These are phyloP conservation scores for Penicillium parvum DNA, from an alignment of 495 filamentous ascomycete species.

Conservation along the genomic window DNA sequence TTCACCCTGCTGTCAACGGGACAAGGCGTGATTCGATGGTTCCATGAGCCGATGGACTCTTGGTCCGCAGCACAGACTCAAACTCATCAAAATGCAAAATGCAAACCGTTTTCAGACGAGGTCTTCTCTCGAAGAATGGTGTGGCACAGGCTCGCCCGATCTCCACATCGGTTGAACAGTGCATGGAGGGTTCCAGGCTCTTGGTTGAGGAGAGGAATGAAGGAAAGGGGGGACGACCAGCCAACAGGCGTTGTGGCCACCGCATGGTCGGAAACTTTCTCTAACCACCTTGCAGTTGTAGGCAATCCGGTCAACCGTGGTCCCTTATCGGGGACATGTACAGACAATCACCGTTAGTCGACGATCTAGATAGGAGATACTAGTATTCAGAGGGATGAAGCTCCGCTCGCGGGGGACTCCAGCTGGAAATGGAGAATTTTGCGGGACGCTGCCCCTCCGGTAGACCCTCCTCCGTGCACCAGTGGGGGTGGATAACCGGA, in stretches of 20 bases:
- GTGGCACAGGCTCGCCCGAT: not conserved
- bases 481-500: slow-evolving; percentile 5
- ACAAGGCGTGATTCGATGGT: slow-evolving; percentile 10
- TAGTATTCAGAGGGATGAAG: too few species aligned
- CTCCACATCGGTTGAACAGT: slow-evolving; percentile 16
- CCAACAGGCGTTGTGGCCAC: slow-evolving; percentile 20
- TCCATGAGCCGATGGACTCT: slow-evolving; percentile 9
- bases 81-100: not conserved
- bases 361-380: too few species aligned
- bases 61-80: slow-evolving; percentile 3
- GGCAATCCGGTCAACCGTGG: not conserved
- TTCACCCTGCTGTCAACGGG: slow-evolving; percentile 6
- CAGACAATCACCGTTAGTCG: too few species aligned
- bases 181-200: slow-evolving; percentile 11
- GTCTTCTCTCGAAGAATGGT: slow-evolving; percentile 1
- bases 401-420: too few species aligned
- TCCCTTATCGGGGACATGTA: not conserved
- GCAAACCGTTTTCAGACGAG: slow-evolving; percentile 1
- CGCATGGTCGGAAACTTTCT: slow-evolving; percentile 16
- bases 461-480: not conserved
- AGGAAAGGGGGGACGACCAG: slow-evolving; percentile 14
- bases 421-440: too few species aligned
- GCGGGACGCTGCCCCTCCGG: slow-evolving; percentile 2
- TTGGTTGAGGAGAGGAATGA: not conserved
- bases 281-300: slow-evolving; percentile 16